Evolutionary conservation across 305 asterid genomes (phyloP).

Genomic region (Fraxinus baroniana): DNA sequence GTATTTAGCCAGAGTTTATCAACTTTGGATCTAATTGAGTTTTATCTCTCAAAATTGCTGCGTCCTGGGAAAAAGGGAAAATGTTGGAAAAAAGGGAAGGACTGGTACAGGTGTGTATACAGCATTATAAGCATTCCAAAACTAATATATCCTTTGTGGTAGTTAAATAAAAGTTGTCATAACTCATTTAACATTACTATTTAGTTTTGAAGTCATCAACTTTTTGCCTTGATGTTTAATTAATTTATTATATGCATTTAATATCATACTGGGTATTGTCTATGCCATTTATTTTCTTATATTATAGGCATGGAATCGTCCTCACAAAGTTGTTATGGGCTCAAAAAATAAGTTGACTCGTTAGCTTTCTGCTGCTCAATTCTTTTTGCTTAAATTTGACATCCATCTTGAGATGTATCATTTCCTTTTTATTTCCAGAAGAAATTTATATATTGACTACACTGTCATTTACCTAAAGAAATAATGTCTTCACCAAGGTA

Average conservation of each 20-base stretch:
- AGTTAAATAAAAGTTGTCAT: neutral
- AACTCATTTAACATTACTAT: constrained; percentile 4
- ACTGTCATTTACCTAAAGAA: neutral
- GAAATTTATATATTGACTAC: neutral
- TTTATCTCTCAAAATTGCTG: constrained; percentile 71
- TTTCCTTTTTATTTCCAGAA: neutral
- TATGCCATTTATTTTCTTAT: constrained; percentile 1
- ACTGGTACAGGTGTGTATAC: constrained; percentile 87
- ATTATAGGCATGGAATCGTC: neutral
- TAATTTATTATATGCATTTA: neutral
- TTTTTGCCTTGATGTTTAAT: neutral
- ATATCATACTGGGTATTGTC: neutral
- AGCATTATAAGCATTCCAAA: constrained; percentile 22
- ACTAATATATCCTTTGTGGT: constrained; percentile 9
- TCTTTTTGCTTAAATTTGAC: neutral
- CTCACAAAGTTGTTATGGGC: constrained; percentile 2
- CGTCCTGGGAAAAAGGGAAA: constrained; percentile 78
- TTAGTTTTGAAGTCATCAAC: constrained; percentile 1
- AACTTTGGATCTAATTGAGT: constrained; percentile 86
- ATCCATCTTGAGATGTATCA: neutral
- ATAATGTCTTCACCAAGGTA: neutral
- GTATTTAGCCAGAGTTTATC: constrained; percentile 93
- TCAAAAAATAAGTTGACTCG: neutral
- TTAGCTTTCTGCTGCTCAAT: neutral
- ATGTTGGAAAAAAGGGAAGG: constrained; percentile 91